Evolutionary conservation across 2,329 filamentous ascomycete species (phyloP).

Genomic region (Alternaria ventricosa): DNA sequence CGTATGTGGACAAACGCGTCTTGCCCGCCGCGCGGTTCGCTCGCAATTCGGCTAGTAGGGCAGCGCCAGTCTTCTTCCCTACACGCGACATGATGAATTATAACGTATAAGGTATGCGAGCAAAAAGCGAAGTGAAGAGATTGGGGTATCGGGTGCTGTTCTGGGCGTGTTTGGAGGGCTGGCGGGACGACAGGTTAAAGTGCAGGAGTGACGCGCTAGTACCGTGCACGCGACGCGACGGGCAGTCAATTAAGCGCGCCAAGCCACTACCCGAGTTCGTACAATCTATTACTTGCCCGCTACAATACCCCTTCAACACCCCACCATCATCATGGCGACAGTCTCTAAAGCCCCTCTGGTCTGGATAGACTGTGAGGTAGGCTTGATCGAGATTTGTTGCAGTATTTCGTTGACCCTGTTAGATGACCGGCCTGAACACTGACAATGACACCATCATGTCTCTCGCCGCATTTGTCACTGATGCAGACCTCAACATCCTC

Average conservation of each 20-base stretch:
- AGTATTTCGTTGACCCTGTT: constrained; percentile 17
- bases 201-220: constrained; percentile 25
- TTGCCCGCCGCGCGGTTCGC: constrained; percentile 88
- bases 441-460: constrained; percentile 86
- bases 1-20: constrained; percentile 85
- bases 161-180: constrained; percentile 31
- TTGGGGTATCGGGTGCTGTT: constrained; percentile 18
- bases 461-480: constrained; percentile 90
- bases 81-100: constrained; percentile 45
- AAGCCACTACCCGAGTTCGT: constrained; percentile 13
- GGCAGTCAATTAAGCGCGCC: constrained; percentile 10
- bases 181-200: constrained; percentile 26
- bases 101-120: constrained; percentile 13
- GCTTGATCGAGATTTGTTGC: neutral
- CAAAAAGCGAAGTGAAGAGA: constrained; percentile 22
- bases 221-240: constrained; percentile 29
- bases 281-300: constrained; percentile 8
- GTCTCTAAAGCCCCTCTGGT: constrained; percentile 72
- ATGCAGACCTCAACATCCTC: constrained; percentile 75
- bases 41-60: constrained; percentile 72
- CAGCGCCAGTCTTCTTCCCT: constrained; percentile 28
- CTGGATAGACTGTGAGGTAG: constrained; percentile 82
- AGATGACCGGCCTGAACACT: constrained; percentile 92
- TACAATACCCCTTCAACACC: constrained; percentile 1
- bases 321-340: constrained; percentile 51